A percentile compares a stretch with the other conserved stretches of the same genome.
Conservation (phyloP, 495 filamentous ascomycete genomes). For the Podospora fimiseda region DNA sequence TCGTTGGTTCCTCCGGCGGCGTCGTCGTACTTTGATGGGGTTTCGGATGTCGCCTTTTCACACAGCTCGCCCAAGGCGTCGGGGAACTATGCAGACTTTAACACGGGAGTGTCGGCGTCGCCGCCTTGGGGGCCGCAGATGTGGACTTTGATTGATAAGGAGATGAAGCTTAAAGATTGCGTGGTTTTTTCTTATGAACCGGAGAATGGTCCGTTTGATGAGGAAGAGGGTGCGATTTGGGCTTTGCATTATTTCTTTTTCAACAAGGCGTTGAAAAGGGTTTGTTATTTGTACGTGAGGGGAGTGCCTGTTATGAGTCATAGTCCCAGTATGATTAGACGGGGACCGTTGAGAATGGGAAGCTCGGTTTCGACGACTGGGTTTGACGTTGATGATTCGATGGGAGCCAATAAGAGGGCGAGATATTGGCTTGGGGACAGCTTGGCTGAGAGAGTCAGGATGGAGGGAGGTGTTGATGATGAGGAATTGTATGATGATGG, state of each 20-base stretch:
- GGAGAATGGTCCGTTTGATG: slow-evolving; percentile 76
- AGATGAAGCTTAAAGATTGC: slow-evolving; percentile 85
- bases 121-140: slow-evolving; percentile 73
- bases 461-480: slow-evolving; percentile 31
- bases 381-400: background rate
- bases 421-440: background rate
- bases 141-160: slow-evolving; percentile 85
- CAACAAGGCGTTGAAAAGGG: slow-evolving; percentile 86
- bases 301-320: slow-evolving; percentile 80
- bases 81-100: slow-evolving; percentile 15
- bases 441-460: background rate
- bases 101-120: slow-evolving; percentile 23
- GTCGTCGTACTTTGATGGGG: background rate
- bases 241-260: slow-evolving; percentile 96
- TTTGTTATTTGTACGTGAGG: slow-evolving; percentile 86
- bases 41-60: slow-evolving; percentile 16
- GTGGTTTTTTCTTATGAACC: slow-evolving; percentile 79
- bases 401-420: slow-evolving; percentile 8
- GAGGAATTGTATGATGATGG: slow-evolving; percentile 43
- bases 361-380: background rate
- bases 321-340: slow-evolving; percentile 36
- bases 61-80: slow-evolving; percentile 23
- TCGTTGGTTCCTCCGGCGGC: no score
- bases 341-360: slow-evolving; percentile 8
- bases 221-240: slow-evolving; percentile 90